These are phyloP conservation scores for Neodidymelliopsis sp. DNA, from an alignment of 2,329 filamentous ascomycete species.

Conservation along the genomic window DNA sequence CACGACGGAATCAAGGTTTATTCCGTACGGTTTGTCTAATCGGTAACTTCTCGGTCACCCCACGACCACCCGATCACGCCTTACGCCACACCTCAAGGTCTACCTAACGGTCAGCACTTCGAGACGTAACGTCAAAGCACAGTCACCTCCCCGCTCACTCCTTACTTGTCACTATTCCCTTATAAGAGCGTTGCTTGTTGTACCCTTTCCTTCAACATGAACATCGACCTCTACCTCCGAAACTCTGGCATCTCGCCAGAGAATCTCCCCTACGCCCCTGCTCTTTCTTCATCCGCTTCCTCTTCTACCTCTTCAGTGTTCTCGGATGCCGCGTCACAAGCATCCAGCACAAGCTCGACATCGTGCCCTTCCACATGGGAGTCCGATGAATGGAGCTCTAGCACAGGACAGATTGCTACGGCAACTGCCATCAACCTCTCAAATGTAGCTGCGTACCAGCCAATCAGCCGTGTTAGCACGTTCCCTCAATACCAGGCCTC, in stretches of 20 bases:
- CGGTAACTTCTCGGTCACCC: conserved; percentile 50
- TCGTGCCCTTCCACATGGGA: conserved; percentile 66
- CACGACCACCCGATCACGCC: conserved; percentile 49
- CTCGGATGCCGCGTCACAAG: conserved; percentile 73
- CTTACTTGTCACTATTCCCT: conserved; percentile 35
- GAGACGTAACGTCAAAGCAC: conserved; percentile 44
- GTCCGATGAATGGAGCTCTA: conserved; percentile 45
- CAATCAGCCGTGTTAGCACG: conserved; percentile 46
- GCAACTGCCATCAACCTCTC: conserved; percentile 33
- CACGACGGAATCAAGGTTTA: conserved; percentile 46
- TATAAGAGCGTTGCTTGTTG: conserved; percentile 28
- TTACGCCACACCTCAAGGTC: conserved; percentile 43
- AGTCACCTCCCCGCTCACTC: conserved; percentile 43
- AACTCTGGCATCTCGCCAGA: conserved; percentile 46
- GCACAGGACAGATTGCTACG: conserved; percentile 30
- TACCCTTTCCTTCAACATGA: conserved; percentile 47
- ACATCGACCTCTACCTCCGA: conserved; percentile 44
- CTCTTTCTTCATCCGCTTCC: conserved; percentile 76
- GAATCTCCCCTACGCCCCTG: conserved; percentile 70
- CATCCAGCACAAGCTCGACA: conserved; percentile 69
- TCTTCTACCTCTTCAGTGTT: conserved; percentile 80
- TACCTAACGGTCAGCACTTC: conserved; percentile 48
- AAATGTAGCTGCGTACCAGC: conserved; percentile 36
- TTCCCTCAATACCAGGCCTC: conserved; percentile 49
- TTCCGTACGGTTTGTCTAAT: conserved; percentile 50